Percentiles rank a stretch among this genome's conserved stretches.
These are phyloP conservation scores for Dactylorhiza incarnata DNA, from an alignment of 106 monocot species.

Conservation along the genomic window DNA sequence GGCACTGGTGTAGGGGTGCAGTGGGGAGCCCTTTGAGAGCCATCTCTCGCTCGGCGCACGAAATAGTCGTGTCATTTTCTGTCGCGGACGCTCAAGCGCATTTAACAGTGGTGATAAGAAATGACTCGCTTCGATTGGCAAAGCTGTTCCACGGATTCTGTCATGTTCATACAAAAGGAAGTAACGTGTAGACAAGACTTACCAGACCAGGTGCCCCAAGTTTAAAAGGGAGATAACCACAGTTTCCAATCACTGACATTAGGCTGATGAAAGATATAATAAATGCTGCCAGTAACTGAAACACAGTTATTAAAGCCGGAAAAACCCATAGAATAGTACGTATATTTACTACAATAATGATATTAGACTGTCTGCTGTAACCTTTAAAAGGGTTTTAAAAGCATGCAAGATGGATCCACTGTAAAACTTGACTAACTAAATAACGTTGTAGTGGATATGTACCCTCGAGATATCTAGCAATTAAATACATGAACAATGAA, in stretches of 20 bases:
- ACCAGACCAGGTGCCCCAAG: conserved; percentile 92
- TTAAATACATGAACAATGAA: not conserved
- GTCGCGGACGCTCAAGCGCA: no score
- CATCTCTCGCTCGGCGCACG: no score
- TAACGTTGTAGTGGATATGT: not conserved
- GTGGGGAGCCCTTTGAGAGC: no score
- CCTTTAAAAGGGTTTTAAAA: not conserved
- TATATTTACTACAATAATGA: not conserved
- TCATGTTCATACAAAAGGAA: not conserved
- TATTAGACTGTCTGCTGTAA: not conserved
- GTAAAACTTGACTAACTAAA: not conserved
- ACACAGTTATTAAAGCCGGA: conserved; percentile 12
- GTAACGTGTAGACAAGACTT: conserved; percentile 4
- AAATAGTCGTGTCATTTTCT: no score
- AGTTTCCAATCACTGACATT: conserved; percentile 61
- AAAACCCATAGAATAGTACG: not conserved
- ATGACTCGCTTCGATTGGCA: not conserved
- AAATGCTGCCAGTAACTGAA: conserved; percentile 82
- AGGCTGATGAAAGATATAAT: conserved; percentile 71
- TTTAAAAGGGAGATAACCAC: conserved; percentile 46
- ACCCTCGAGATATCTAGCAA: not conserved
- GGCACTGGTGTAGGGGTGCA: no score
- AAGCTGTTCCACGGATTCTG: no score
- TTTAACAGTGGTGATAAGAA: not conserved
- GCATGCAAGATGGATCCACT: not conserved